phyloP scores from a whole-genome alignment of 257 asterid genomes.

The Perilla frutescens region DNA sequence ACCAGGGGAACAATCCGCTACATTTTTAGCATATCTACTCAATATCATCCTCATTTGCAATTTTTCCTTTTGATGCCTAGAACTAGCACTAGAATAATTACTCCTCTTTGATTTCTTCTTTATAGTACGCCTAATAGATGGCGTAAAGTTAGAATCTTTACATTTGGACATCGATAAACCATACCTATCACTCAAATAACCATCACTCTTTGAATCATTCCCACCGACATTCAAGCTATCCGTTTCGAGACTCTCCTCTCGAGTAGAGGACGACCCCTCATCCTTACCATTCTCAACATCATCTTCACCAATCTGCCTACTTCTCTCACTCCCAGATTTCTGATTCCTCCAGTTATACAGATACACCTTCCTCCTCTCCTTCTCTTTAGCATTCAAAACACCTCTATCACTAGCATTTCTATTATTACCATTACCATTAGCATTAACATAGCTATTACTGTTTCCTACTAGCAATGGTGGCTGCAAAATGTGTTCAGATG shows the following conservation, averaged over 20 bases:
- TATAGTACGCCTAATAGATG: constrained; percentile 63
- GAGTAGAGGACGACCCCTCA: constrained; percentile 58
- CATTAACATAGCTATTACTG: constrained; percentile 30
- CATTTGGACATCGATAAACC: constrained; percentile 62
- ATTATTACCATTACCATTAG: constrained; percentile 38
- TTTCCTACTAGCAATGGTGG: constrained; percentile 18
- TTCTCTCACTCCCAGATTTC: constrained; percentile 75
- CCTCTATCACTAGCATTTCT: constrained; percentile 42
- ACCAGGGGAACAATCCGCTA: constrained; percentile 45
- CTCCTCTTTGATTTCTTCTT: constrained; percentile 71
- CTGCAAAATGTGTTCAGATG: constrained; percentile 42
- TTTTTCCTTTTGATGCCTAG: constrained; percentile 57
- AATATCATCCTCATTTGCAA: constrained; percentile 51
- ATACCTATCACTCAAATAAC: constrained; percentile 62
- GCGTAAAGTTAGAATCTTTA: constrained; percentile 64
- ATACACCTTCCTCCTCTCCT: constrained; percentile 67
- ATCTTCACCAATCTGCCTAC: constrained; percentile 61
- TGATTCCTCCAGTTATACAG: constrained; percentile 89
- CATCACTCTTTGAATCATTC: constrained; percentile 84
- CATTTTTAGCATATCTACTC: constrained; percentile 52
- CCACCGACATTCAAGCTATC: constrained; percentile 71
- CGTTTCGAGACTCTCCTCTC: constrained; percentile 55
- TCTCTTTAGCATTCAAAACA: constrained; percentile 49
- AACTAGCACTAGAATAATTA: constrained; percentile 40
- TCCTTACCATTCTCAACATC: constrained; percentile 52